phyloP scores from a whole-genome alignment of 1,284 basidiomycete genomes.

The Irpex sp. region DNA sequence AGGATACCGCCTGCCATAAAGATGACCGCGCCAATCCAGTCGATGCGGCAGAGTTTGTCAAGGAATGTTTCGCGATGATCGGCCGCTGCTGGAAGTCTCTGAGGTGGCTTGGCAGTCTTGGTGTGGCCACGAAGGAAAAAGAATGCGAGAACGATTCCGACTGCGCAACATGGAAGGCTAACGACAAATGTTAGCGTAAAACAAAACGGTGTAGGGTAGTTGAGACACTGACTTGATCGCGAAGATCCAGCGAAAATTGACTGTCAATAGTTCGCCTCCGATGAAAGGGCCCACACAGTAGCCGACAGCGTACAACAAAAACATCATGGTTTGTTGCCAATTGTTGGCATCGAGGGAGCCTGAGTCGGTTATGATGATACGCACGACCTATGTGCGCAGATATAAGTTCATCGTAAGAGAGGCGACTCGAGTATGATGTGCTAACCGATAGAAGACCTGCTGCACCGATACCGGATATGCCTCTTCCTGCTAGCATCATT shows the following conservation, averaged over 20 bases:
- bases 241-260: constrained; percentile 50
- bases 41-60: constrained; percentile 35
- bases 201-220: neutral
- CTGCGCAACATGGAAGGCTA: constrained; percentile 27
- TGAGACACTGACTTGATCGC: constrained; percentile 42
- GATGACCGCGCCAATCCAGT: constrained; percentile 43
- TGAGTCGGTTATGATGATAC: constrained; percentile 43
- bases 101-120: constrained; percentile 21
- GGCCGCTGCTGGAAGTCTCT: constrained; percentile 9
- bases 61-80: constrained; percentile 22
- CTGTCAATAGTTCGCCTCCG: constrained; percentile 37
- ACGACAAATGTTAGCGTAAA: constrained; percentile 16
- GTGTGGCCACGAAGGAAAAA: constrained; percentile 36
- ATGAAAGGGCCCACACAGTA: constrained; percentile 43
- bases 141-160: constrained; percentile 37
- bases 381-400: constrained; percentile 31
- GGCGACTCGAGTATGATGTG: neutral
- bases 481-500: constrained; percentile 41
- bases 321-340: constrained; percentile 36
- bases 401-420: neutral
- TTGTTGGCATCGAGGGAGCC: constrained; percentile 40
- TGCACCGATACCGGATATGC: constrained; percentile 44
- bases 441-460: constrained; percentile 42
- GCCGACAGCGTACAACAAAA: constrained; percentile 41
- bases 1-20: constrained; percentile 34